phyloP scores from a whole-genome alignment of 2,329 filamentous ascomycete species.

The Cylindrodendrum hubeiense region DNA sequence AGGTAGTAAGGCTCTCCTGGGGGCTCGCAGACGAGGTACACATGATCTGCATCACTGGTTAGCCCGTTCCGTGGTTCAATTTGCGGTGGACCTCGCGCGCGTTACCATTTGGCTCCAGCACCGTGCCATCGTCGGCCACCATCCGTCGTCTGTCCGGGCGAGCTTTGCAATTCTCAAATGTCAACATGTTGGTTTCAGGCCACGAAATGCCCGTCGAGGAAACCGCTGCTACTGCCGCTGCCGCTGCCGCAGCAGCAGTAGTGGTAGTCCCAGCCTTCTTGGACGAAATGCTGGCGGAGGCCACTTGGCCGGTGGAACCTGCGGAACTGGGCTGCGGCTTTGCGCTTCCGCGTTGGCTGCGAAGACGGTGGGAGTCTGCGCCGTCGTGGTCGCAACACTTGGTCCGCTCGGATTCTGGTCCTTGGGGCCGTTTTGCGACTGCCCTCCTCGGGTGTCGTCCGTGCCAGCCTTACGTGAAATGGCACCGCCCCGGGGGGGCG shows the following conservation, averaged over 20 bases:
- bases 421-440: constrained; percentile 53
- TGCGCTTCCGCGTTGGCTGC: constrained; percentile 82
- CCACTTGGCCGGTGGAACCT: constrained; percentile 38
- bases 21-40: constrained; percentile 97
- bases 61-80: constrained; percentile 42
- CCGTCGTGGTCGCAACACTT: constrained; percentile 52
- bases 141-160: constrained; percentile 82
- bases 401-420: constrained; percentile 46
- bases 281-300: constrained; percentile 38
- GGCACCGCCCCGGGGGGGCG: constrained; percentile 48
- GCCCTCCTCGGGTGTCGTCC: constrained; percentile 54
- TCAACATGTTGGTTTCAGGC: constrained; percentile 87
- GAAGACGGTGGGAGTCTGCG: constrained; percentile 63
- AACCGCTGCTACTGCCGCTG: constrained; percentile 31
- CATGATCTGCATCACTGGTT: constrained; percentile 70
- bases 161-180: constrained; percentile 79
- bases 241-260: neutral
- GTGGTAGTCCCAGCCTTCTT: constrained; percentile 37
- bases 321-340: constrained; percentile 67
- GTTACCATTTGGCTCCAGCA: constrained; percentile 85
- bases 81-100: constrained; percentile 35
- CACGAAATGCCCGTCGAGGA: constrained; percentile 55
- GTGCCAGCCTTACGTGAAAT: constrained; percentile 57
- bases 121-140: constrained; percentile 90
- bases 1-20: constrained; percentile 98